Evolutionary conservation across 495 filamentous ascomycete species (phyloP), one percentile per base, ranked within the genome.

Genomic region (Daldinia concentrica): DNA sequence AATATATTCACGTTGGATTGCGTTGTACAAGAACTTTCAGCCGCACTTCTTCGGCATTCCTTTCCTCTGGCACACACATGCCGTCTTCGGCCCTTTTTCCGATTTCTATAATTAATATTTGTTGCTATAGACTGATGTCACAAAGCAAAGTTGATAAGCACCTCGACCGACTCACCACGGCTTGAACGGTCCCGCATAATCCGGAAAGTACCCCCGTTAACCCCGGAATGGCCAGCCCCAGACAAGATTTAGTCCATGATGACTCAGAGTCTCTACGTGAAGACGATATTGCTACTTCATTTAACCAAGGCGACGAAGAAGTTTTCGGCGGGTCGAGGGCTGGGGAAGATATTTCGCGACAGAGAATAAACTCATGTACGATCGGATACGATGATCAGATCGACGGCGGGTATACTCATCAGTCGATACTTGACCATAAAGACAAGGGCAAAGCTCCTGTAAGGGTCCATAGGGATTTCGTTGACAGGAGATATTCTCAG

Each of bases 1-100:
- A 27, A 27, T 11, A 54, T 29, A 17, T 54, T 17, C 14, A 54
- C 26, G 29, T 30, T 54, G 51, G 24, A 17, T 30, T 30, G 29
- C 51, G 63, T 67, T 60, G 43, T 57, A 63, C 59, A 39, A 29
- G 27, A 14, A 43, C n/a, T 30, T 62, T 65, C 65, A 73, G 60
- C 60, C 65, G 65, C 56, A 65, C 48, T 34, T 39, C 3, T 61
- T 64, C 32, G 39, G 63, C 32, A 58, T 39, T 57, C 57, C 57
- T 58, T 58, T 62, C 37, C 58, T 58, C 37, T 61, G 54, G n/a
- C 15, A 27, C 30, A 59, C 26, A 51, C 17, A 37, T 11, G 62
- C 29, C 57, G 45, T 62, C 64, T 52, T 62, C 37, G 43, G 43
- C 17, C 43, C 19, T 48, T 24, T 24, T 48, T 22, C 41, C 43